Percentiles rank a stretch among this genome's conserved stretches.
These are phyloP conservation scores for Annulohypoxylon bovei DNA, from an alignment of 495 filamentous ascomycete species.

Conservation along the genomic window DNA sequence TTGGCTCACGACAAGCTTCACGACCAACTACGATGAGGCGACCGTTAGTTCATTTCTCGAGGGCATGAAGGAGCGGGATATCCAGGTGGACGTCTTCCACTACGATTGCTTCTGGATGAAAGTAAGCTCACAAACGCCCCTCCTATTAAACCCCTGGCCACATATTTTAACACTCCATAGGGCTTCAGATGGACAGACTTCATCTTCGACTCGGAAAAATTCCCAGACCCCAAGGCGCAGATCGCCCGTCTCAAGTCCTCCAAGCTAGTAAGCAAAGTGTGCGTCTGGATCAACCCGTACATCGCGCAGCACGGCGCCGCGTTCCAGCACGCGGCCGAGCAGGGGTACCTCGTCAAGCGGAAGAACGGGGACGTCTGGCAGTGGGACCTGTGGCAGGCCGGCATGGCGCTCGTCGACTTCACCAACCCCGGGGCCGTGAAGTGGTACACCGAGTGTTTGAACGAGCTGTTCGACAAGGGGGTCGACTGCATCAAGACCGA, in stretches of 20 bases:
- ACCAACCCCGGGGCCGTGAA: slow-evolving; percentile 72
- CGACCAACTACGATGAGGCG: slow-evolving; percentile 73
- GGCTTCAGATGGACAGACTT: slow-evolving; percentile 82
- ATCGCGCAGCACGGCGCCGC: slow-evolving; percentile 72
- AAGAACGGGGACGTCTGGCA: slow-evolving; percentile 76
- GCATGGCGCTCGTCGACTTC: slow-evolving; percentile 79
- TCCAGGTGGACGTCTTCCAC: slow-evolving; percentile 76
- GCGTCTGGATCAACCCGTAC: slow-evolving; percentile 79
- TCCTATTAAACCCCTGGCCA: neutral
- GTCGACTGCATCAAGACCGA: slow-evolving; percentile 79
- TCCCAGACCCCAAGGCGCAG: slow-evolving; percentile 72
- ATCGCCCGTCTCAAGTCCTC: slow-evolving; percentile 68
- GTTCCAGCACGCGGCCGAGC: slow-evolving; percentile 70
- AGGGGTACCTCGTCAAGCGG: slow-evolving; percentile 75
- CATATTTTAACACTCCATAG: slow-evolving; percentile 26
- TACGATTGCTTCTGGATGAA: slow-evolving; percentile 75
- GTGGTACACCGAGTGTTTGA: slow-evolving; percentile 69
- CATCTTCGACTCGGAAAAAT: slow-evolving; percentile 72
- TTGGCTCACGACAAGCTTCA: slow-evolving; percentile 77
- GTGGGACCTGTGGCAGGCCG: slow-evolving; percentile 79
- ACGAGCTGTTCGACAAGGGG: slow-evolving; percentile 69
- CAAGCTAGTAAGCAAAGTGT: slow-evolving; percentile 68
- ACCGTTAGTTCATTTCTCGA: slow-evolving; percentile 74
- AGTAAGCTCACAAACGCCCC: neutral
- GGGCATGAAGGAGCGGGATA: slow-evolving; percentile 71